Evolutionary conservation across 106 monocot species (phyloP).

Genomic region (Posidonia australis): DNA sequence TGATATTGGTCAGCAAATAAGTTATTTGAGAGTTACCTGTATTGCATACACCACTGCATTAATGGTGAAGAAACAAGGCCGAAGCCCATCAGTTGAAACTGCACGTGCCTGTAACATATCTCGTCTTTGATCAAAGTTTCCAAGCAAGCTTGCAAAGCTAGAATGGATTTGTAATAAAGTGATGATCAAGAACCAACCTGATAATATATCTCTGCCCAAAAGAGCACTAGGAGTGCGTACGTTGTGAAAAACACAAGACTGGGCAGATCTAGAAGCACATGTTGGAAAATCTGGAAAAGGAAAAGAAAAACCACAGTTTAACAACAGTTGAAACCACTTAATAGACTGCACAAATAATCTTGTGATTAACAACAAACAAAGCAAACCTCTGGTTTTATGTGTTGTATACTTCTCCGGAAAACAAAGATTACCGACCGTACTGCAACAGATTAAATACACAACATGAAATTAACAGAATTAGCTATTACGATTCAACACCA

Average conservation of each 20-base stretch:
- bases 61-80: slow-evolving; percentile 37
- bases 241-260: slow-evolving; percentile 90
- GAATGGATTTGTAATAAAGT: neutral
- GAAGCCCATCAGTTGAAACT: neutral
- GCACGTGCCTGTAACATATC: slow-evolving; percentile 9
- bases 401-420: slow-evolving; percentile 52
- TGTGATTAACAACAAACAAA: neutral
- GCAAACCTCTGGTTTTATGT: slow-evolving; percentile 55
- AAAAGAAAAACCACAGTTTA: neutral
- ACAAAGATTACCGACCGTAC: slow-evolving; percentile 72
- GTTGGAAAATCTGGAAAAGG: slow-evolving; percentile 60
- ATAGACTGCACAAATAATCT: neutral
- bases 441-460: slow-evolving; percentile 17
- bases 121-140: slow-evolving; percentile 20
- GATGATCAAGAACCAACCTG: slow-evolving; percentile 35
- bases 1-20: neutral
- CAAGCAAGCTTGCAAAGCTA: neutral
- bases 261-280: slow-evolving; percentile 77
- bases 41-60: slow-evolving; percentile 62
- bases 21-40: slow-evolving; percentile 39
- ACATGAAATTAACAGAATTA: neutral
- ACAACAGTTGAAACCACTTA: neutral
- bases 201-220: slow-evolving; percentile 99
- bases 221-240: slow-evolving; percentile 74
- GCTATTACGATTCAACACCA: no score